These are phyloP conservation scores for Cardiospermum halicacabum DNA, from an alignment of 345 rosid species.

Conservation along the genomic window DNA sequence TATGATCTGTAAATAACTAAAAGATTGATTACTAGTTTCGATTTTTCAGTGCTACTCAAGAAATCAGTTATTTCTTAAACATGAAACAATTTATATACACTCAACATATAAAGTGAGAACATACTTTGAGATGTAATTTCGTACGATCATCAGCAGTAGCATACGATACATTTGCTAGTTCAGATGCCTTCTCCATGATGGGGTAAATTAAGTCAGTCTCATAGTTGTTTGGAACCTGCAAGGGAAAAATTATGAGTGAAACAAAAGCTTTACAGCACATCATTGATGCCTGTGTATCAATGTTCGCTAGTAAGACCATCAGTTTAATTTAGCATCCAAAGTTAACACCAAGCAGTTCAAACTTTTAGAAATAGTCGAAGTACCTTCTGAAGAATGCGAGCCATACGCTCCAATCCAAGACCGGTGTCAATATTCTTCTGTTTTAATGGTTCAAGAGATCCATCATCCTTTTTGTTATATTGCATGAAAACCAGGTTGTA, in stretches of 20 bases:
- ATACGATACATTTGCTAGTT: slow-evolving; percentile 68
- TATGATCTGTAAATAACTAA: slow-evolving; percentile 43
- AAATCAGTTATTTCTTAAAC: background rate
- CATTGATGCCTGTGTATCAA: background rate
- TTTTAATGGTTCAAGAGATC: slow-evolving; percentile 78
- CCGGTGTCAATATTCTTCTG: slow-evolving; percentile 95
- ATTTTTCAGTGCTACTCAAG: slow-evolving; percentile 1
- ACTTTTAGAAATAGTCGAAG: background rate
- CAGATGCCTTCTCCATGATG: slow-evolving; percentile 61
- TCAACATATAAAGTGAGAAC: slow-evolving; percentile 9
- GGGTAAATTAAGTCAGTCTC: slow-evolving; percentile 97
- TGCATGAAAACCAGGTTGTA: slow-evolving; percentile 96
- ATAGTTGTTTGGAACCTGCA: slow-evolving; percentile 89
- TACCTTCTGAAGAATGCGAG: slow-evolving; percentile 86
- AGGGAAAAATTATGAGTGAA: slow-evolving; percentile 12
- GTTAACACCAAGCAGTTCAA: background rate
- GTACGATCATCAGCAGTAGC: slow-evolving; percentile 44
- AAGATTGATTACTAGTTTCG: slow-evolving; percentile 6
- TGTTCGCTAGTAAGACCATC: background rate
- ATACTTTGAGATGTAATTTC: slow-evolving; percentile 62
- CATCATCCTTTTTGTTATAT: slow-evolving; percentile 80
- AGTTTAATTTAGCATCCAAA: slow-evolving; percentile 15
- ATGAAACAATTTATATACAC: background rate
- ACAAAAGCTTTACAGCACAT: slow-evolving; percentile 9
- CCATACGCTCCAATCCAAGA: slow-evolving; percentile 89